Evolutionary conservation across 139 green algal genomes (phyloP).

Genomic region (Tetraselmis striata): DNA sequence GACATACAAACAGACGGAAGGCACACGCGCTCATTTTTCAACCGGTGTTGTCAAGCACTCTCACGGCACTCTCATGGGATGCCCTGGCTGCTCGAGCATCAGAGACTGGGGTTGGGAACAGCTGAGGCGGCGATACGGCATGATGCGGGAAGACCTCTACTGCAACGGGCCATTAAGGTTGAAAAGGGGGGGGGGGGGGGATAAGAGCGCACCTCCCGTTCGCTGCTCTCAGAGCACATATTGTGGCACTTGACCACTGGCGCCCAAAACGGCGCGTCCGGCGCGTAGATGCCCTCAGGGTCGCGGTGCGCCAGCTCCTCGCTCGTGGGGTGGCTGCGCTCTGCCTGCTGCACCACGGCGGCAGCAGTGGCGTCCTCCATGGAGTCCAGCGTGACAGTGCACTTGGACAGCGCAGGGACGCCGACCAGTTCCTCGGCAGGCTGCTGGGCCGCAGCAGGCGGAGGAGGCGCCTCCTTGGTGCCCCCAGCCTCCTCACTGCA

Average conservation of each 20-base stretch:
- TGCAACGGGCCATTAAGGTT: too few species aligned
- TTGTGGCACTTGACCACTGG: conserved; percentile 19
- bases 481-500: background rate
- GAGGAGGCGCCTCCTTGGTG: background rate
- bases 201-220: background rate
- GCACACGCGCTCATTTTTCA: too few species aligned
- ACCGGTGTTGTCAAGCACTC: too few species aligned
- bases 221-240: background rate
- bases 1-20: too few species aligned
- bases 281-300: conserved; percentile 45
- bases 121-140: too few species aligned
- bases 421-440: conserved; percentile 6
- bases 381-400: background rate
- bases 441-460: conserved; percentile 14
- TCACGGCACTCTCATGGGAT: too few species aligned
- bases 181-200: background rate
- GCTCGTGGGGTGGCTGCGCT: background rate
- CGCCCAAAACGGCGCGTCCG: conserved; percentile 57
- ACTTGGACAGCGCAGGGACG: background rate
- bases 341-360: background rate
- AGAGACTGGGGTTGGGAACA: too few species aligned
- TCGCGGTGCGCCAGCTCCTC: conserved; percentile 25
- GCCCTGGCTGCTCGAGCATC: too few species aligned
- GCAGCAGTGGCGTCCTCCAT: background rate
- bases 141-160: too few species aligned